Evolutionary conservation across 2,329 filamentous ascomycete genomes (phyloP).

Genomic region (Stachybotrys chlorohalonatus): DNA sequence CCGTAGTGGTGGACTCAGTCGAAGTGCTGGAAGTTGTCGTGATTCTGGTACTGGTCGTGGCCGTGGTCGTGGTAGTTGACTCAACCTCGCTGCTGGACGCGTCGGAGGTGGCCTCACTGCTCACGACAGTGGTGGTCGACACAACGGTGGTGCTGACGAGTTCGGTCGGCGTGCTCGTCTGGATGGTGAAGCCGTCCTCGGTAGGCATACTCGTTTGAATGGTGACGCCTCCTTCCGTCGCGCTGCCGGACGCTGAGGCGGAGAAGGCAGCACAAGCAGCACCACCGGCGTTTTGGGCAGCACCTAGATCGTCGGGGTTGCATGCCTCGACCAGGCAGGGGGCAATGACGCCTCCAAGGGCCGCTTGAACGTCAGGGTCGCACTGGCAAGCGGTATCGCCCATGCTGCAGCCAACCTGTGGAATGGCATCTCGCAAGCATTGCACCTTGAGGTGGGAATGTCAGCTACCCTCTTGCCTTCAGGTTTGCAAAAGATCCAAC

Average conservation of each 20-base stretch:
- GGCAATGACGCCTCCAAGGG: constrained; percentile 17
- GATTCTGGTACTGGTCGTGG: constrained; percentile 1
- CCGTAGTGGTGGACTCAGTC: constrained; percentile 7
- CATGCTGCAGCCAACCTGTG: constrained; percentile 24
- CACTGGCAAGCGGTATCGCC: constrained; percentile 30
- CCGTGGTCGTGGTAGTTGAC: neutral
- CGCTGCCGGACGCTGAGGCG: constrained; percentile 2
- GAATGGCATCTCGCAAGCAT: constrained; percentile 26
- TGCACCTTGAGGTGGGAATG: constrained; percentile 8
- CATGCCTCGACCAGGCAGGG: constrained; percentile 26
- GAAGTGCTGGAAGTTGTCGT: constrained; percentile 1
- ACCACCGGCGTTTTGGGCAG: constrained; percentile 21
- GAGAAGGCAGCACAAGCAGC: constrained; percentile 17
- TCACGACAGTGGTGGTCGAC: neutral
- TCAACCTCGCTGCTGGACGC: neutral
- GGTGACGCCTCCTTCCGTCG: neutral
- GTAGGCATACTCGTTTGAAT: neutral
- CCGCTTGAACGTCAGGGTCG: constrained; percentile 19
- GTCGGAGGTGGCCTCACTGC: neutral
- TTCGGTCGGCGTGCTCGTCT: constrained; percentile 1
- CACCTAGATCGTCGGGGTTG: constrained; percentile 15
- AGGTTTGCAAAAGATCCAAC: too few species aligned
- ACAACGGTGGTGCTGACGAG: neutral
- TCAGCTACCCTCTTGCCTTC: too few species aligned
- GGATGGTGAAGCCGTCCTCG: constrained; percentile 1